Evolutionary conservation across 2,329 filamentous ascomycete species (phyloP).

Genomic region (Fusarium ambrosium): DNA sequence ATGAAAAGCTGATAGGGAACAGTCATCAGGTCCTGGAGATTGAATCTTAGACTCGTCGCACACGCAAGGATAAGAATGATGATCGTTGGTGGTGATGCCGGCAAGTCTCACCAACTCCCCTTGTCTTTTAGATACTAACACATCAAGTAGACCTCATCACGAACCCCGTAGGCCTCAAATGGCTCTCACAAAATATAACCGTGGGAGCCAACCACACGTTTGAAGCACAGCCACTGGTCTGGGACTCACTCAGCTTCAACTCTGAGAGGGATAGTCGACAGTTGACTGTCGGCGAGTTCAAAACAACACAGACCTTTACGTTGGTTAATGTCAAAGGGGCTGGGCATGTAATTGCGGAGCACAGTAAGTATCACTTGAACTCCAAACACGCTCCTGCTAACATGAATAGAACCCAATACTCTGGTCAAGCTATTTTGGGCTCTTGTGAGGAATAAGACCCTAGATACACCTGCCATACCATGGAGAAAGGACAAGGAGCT

Average conservation of each 20-base stretch:
- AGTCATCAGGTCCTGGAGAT: constrained; percentile 16
- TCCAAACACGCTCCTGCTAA: background rate
- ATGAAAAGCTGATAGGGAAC: background rate
- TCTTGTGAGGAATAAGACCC: background rate
- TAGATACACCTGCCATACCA: background rate
- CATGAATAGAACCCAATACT: background rate
- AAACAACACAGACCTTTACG: background rate
- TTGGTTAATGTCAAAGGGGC: background rate
- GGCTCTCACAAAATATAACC: background rate
- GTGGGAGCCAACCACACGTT: background rate
- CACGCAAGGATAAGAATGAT: background rate
- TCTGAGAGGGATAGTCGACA: no score
- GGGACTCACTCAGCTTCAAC: background rate
- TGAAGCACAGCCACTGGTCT: background rate
- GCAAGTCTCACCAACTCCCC: background rate
- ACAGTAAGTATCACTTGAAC: background rate
- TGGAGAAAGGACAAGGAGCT: background rate
- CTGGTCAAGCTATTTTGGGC: background rate
- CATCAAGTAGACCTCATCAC: constrained; percentile 4
- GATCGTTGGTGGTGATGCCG: constrained; percentile 13
- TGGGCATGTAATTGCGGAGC: constrained; percentile 1
- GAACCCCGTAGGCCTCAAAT: background rate
- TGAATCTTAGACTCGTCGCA: background rate
- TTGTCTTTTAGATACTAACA: background rate
- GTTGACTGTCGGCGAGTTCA: background rate